A percentile compares a stretch with the other conserved stretches of the same genome.
Evolutionary conservation across 202 grass and related monocot species (phyloP).

Genomic region (Saccharum hybrid): DNA sequence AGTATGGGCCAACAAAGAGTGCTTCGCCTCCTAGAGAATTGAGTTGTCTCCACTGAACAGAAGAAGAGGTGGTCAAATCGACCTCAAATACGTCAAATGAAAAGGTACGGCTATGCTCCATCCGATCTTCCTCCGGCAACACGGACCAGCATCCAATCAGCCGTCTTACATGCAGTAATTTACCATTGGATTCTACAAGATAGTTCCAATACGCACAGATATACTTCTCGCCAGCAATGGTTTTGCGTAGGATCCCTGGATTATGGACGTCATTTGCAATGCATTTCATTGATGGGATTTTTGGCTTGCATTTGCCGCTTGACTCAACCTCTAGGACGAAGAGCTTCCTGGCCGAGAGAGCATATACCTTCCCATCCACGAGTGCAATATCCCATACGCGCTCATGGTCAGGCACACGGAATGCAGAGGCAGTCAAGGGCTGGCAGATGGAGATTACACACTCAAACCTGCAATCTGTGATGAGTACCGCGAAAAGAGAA

Average conservation of each 20-base stretch:
- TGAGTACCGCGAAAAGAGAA: no score
- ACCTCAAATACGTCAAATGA: not conserved
- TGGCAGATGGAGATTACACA: not conserved
- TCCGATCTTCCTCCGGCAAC: not conserved
- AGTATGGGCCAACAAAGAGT: not conserved
- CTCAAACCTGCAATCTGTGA: not conserved
- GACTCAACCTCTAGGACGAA: not conserved
- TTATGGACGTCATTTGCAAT: no score
- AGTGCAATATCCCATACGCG: accelerated
- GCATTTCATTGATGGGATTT: no score
- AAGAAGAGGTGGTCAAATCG: not conserved
- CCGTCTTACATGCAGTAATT: not conserved
- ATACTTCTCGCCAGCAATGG: no score
- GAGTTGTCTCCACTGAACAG: not conserved
- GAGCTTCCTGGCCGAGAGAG: not conserved
- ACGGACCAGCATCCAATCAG: not conserved
- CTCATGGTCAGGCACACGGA: not conserved
- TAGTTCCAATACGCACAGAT: accelerated
- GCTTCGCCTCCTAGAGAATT: not conserved
- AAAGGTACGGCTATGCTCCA: not conserved
- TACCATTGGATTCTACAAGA: not conserved
- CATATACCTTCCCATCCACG: not conserved
- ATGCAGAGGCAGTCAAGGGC: not conserved
- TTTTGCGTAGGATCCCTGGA: no score
- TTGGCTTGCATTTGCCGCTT: not conserved